Evolutionary conservation across 2,329 filamentous ascomycete species (phyloP).

Genomic region (Colletotrichum coccodes): DNA sequence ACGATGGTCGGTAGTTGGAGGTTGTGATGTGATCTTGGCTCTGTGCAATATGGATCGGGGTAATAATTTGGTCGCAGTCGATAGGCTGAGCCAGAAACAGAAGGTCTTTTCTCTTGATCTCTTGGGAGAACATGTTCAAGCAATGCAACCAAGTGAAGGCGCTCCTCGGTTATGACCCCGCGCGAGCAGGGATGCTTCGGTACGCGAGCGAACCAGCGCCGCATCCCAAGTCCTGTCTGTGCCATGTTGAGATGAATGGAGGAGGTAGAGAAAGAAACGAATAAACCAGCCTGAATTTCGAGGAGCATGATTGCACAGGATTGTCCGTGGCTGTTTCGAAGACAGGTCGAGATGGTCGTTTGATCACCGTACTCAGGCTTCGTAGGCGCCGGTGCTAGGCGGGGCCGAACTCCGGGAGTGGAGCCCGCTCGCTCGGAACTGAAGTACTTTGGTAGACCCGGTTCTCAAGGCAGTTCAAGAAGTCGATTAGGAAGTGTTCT

Average conservation of each 20-base stretch:
- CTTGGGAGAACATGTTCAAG: not conserved
- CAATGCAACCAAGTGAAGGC: not conserved
- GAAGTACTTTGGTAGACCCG: too few species aligned
- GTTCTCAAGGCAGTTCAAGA: too few species aligned
- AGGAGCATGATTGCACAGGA: too few species aligned
- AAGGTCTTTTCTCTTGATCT: not conserved
- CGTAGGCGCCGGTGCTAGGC: too few species aligned
- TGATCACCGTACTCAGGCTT: too few species aligned
- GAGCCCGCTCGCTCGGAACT: too few species aligned
- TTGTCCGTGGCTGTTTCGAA: too few species aligned
- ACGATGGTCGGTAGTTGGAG: slow-evolving; percentile 4
- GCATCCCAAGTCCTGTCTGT: not conserved
- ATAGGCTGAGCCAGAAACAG: not conserved
- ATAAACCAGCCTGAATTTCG: too few species aligned
- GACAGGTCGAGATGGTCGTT: too few species aligned
- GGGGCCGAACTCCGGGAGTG: too few species aligned
- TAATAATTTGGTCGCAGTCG: not conserved
- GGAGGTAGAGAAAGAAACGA: not conserved
- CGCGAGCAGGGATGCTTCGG: slow-evolving; percentile 5
- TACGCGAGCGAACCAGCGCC: not conserved
- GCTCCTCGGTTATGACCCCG: slow-evolving; percentile 1
- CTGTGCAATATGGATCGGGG: not conserved
- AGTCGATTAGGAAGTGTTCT: too few species aligned
- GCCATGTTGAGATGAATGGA: not conserved
- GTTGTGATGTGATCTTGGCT: not conserved